Percentiles rank a stretch among this genome's conserved stretches.
These are phyloP conservation scores for Kernera saxatilis DNA, from an alignment of 345 rosid species.

Conservation along the genomic window DNA sequence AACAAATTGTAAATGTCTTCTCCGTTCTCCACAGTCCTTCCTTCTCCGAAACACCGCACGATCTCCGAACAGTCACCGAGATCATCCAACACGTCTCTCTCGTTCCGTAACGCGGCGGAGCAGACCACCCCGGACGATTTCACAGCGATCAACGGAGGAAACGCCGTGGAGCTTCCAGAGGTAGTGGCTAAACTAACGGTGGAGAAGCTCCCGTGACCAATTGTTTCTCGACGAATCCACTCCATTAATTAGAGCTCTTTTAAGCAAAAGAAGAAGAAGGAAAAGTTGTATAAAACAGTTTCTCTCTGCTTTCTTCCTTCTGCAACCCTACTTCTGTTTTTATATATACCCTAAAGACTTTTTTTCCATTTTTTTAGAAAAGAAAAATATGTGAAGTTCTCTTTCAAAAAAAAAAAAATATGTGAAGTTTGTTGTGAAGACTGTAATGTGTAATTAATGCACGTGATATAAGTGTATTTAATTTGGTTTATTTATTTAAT, in stretches of 20 bases:
- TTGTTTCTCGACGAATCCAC: conserved; percentile 58
- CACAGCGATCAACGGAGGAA: conserved; percentile 55
- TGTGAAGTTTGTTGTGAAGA: conserved; percentile 6
- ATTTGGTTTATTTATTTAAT: not conserved
- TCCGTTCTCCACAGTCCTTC: conserved; percentile 35
- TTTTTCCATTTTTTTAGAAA: no score
- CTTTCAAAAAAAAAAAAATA: not conserved
- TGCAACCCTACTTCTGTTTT: not conserved
- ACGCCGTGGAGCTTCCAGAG: not conserved
- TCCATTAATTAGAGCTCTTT: conserved; percentile 35
- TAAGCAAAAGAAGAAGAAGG: not conserved
- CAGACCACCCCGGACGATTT: conserved; percentile 46
- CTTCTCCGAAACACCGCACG: conserved; percentile 52
- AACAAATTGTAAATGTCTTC: conserved; percentile 50
- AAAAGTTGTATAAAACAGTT: conserved; percentile 6
- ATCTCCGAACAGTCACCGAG: conserved; percentile 46
- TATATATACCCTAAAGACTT: not conserved
- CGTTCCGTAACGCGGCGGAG: conserved; percentile 46
- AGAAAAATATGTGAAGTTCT: not conserved
- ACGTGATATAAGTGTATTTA: conserved; percentile 14
- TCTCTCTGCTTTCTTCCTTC: conserved; percentile 8
- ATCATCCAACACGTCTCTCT: conserved; percentile 36
- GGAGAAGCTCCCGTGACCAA: conserved; percentile 68
- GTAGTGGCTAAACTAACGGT: conserved; percentile 51
- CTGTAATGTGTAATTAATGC: conserved; percentile 15